Conservation (phyloP, 139 green algal species). For the Ettlia oleoabundans region DNA sequence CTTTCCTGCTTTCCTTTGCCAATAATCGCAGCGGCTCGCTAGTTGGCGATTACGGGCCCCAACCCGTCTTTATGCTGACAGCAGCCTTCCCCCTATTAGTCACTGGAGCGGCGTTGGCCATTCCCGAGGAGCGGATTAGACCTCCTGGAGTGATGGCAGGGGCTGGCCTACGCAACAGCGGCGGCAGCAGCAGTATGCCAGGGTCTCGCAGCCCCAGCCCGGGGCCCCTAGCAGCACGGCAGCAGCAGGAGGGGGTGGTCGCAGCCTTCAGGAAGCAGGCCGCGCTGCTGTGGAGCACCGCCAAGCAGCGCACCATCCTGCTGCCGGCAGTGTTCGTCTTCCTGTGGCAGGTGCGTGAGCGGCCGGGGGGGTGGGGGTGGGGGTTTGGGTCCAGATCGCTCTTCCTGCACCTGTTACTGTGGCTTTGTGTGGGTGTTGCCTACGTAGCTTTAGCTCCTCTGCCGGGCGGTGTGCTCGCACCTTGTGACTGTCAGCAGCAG, state of each 20-base stretch:
- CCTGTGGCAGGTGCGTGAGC: constrained; percentile 64
- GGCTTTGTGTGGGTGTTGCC: no score
- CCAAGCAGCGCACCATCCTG: constrained; percentile 66
- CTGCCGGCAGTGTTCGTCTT: constrained; percentile 83
- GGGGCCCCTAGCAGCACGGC: neutral
- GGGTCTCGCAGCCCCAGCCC: neutral
- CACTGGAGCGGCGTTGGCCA: constrained; percentile 53
- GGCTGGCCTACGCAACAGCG: neutral
- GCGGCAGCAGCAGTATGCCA: neutral
- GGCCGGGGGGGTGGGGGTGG: neutral
- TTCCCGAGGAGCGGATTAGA: constrained; percentile 60
- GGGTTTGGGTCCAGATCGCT: neutral
- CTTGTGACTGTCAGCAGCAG: no score
- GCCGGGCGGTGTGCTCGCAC: no score
- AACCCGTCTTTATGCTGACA: constrained; percentile 75
- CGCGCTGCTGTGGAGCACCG: constrained; percentile 56
- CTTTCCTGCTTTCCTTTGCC: no score
- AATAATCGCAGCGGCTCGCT: constrained; percentile 83
- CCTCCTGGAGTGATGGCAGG: neutral
- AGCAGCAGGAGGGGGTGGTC: neutral
- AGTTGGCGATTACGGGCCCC: constrained; percentile 67
- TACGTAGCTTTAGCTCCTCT: no score
- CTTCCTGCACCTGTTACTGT: neutral
- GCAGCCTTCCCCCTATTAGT: constrained; percentile 78
- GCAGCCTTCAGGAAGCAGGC: constrained; percentile 47